Percentiles rank a stretch among this genome's conserved stretches.
Evolutionary conservation across 148 eudicot species (phyloP).

Genomic region (Polygonum aviculare): DNA sequence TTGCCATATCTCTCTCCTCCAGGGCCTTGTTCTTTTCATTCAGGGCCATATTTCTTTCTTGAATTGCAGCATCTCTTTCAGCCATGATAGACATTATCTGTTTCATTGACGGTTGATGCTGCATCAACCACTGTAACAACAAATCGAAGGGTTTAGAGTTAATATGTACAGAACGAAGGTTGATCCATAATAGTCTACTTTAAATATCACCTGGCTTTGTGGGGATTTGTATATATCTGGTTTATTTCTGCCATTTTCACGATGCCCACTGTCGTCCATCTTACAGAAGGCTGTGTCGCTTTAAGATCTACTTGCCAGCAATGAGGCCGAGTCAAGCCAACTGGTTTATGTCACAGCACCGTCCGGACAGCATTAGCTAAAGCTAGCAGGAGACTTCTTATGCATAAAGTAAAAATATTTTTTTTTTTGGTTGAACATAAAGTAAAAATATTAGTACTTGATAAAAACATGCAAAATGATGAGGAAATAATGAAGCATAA

Average conservation of each 20-base stretch:
- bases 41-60: conserved; percentile 82
- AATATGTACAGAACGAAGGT: conserved; percentile 6
- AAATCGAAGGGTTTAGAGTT: background rate
- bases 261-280: conserved; percentile 83
- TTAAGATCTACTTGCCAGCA: background rate
- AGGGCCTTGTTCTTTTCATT: conserved; percentile 81
- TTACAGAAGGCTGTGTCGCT: conserved; percentile 1
- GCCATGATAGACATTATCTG: conserved; percentile 95
- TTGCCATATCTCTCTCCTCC: conserved; percentile 85
- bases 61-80: conserved; percentile 91
- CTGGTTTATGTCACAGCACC: conserved; percentile 4
- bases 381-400: background rate
- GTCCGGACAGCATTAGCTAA: background rate
- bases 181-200: background rate
- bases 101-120: conserved; percentile 95
- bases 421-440: too few species aligned
- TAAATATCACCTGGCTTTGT: conserved; percentile 60
- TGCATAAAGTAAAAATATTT: background rate
- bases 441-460: background rate
- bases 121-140: conserved; percentile 77
- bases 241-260: conserved; percentile 80
- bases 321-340: background rate
- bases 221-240: conserved; percentile 49
- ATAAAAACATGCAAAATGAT: background rate
- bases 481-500: background rate